phyloP scores from a whole-genome alignment of 2,329 filamentous ascomycete species.

The Grosmannia clavigera region DNA sequence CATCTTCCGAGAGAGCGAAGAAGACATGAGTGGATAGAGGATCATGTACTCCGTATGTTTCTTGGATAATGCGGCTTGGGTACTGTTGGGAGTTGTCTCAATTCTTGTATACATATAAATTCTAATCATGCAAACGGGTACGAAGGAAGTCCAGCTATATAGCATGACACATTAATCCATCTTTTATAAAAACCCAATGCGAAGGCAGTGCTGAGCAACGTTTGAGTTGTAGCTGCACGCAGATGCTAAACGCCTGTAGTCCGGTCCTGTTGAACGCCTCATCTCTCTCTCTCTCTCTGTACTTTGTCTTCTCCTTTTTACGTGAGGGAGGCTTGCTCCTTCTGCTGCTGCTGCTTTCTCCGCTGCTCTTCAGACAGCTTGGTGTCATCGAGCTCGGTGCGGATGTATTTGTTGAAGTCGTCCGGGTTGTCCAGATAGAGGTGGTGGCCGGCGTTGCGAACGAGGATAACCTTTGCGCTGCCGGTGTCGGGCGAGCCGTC shows the following conservation, averaged over 20 bases:
- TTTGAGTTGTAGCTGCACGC: too few relatives aligned
- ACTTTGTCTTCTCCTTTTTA: neutral
- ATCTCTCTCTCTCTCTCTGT: too few relatives aligned
- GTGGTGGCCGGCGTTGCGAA: slow-evolving; percentile 49
- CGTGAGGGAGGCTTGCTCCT: neutral
- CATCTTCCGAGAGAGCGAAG: slow-evolving; percentile 9
- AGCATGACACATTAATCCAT: too few relatives aligned
- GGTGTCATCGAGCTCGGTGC: slow-evolving; percentile 41
- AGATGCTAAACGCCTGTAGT: too few relatives aligned
- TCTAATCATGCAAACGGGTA: too few relatives aligned
- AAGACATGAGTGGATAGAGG: slow-evolving; percentile 2
- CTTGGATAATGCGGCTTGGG: neutral
- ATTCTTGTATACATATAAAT: neutral
- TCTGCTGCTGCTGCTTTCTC: neutral
- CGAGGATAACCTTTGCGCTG: slow-evolving; percentile 67
- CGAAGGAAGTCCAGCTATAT: too few relatives aligned
- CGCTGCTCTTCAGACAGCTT: slow-evolving; percentile 15
- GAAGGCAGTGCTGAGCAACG: too few relatives aligned
- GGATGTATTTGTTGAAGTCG: slow-evolving; percentile 41
- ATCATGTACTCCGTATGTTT: neutral
- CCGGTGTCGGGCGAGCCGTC: slow-evolving; percentile 59
- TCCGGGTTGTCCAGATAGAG: slow-evolving; percentile 48
- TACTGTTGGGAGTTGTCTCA: neutral
- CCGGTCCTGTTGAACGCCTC: too few relatives aligned
- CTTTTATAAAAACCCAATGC: too few relatives aligned